These are phyloP conservation scores for Lycium barbarum DNA, from an alignment of 257 asterid genomes.

Conservation along the genomic window DNA sequence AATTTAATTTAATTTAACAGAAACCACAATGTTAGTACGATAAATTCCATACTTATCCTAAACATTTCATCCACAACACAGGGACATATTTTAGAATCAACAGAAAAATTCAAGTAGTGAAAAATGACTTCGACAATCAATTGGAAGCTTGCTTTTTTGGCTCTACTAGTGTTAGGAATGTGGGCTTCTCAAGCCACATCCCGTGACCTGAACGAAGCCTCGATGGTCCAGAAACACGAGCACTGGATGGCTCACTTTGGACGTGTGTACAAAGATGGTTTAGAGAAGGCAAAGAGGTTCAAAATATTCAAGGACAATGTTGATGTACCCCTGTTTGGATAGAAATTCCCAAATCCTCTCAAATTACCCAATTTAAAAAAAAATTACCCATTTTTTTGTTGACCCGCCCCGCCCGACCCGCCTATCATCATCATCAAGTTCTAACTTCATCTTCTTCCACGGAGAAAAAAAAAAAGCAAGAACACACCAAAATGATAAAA, in stretches of 20 bases:
- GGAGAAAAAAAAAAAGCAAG: too few relatives aligned
- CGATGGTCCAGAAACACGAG: constrained; percentile 44
- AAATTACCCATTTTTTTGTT: too few relatives aligned
- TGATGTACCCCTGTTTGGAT: too few relatives aligned
- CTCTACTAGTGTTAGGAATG: constrained; percentile 34
- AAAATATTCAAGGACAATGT: constrained; percentile 47
- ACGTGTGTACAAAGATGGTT: constrained; percentile 47
- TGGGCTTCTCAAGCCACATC: constrained; percentile 40
- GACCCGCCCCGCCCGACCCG: too few relatives aligned
- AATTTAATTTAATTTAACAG: too few relatives aligned
- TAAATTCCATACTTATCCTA: background rate
- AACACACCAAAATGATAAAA: too few relatives aligned
- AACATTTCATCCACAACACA: constrained; percentile 28
- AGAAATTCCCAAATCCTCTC: too few relatives aligned
- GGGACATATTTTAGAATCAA: background rate
- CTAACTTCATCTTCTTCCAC: too few relatives aligned
- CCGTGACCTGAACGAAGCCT: constrained; percentile 40
- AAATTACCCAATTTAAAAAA: too few relatives aligned
- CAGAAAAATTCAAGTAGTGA: background rate
- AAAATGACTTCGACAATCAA: constrained; percentile 39
- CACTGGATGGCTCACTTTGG: constrained; percentile 47
- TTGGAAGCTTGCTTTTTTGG: constrained; percentile 33
- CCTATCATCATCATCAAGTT: too few relatives aligned
- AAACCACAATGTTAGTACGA: background rate
- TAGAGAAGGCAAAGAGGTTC: constrained; percentile 48